Evolutionary conservation across 345 rosid genomes (phyloP).

Genomic region (Eucalyptus grandis): DNA sequence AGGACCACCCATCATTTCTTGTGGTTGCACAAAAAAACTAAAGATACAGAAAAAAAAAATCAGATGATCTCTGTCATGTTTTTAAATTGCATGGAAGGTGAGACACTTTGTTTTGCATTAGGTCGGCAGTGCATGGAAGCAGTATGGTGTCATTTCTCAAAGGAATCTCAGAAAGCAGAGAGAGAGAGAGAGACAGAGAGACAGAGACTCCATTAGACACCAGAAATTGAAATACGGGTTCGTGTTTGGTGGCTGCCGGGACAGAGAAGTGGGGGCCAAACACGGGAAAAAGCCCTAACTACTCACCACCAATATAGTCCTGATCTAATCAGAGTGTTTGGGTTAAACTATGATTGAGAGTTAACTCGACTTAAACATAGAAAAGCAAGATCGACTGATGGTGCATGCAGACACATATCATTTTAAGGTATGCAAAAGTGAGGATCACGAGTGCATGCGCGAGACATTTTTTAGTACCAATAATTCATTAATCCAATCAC

Average conservation of each 20-base stretch:
- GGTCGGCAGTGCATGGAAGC: background rate
- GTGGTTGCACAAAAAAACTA: background rate
- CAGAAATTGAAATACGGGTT: background rate
- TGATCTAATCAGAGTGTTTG: background rate
- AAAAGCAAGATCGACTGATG: background rate
- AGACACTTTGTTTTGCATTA: background rate
- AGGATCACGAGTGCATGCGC: background rate
- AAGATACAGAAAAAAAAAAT: background rate
- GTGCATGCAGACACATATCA: background rate
- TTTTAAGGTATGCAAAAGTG: background rate
- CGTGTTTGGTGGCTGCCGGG: background rate
- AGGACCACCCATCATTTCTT: background rate
- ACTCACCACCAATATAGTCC: background rate
- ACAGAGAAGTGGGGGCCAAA: background rate
- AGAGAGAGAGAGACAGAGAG: background rate
- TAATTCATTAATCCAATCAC: background rate
- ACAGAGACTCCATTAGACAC: background rate
- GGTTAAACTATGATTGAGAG: background rate
- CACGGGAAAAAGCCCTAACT: background rate
- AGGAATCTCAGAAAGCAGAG: background rate
- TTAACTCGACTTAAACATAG: background rate
- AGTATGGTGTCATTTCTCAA: background rate
- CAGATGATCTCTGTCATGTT: background rate
- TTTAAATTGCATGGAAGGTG: background rate
- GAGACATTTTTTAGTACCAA: background rate